phyloP scores from a whole-genome alignment of 1,284 basidiomycete species.

The Rhodotorula sp. region DNA sequence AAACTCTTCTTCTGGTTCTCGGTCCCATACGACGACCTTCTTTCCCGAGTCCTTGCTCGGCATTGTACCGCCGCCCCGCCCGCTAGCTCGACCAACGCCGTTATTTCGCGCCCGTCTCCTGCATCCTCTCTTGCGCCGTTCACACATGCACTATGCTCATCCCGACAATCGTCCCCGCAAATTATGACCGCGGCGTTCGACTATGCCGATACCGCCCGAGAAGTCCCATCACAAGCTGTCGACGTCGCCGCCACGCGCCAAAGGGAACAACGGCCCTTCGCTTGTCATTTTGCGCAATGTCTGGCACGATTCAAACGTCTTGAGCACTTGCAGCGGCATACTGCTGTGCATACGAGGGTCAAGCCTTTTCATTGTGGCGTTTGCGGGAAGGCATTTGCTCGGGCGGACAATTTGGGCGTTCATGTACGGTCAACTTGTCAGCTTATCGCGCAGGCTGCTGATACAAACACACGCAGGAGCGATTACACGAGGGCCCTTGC shows the following conservation, averaged over 20 bases:
- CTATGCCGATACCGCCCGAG: background rate
- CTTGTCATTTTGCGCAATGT: background rate
- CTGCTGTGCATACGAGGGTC: background rate
- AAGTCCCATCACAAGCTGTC: background rate
- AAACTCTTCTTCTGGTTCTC: conserved; percentile 91
- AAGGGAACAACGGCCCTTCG: background rate
- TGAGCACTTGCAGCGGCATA: background rate
- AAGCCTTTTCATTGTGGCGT: background rate
- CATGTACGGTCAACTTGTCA: too few relatives aligned
- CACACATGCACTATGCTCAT: too few relatives aligned
- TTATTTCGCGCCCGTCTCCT: too few relatives aligned
- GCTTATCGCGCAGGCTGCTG: too few relatives aligned
- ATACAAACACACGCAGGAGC: too few relatives aligned
- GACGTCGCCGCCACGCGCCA: background rate
- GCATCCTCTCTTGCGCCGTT: too few relatives aligned
- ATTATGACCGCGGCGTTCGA: too few relatives aligned
- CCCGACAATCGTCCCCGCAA: too few relatives aligned
- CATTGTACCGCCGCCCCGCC: background rate
- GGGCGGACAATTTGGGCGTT: conserved; percentile 3
- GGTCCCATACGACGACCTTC: conserved; percentile 90
- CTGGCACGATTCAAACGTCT: background rate
- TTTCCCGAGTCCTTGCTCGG: conserved; percentile 49
- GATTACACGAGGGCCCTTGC: too few relatives aligned
- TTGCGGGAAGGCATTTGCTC: conserved; percentile 8
- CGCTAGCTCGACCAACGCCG: background rate